Evolutionary conservation across 2,329 filamentous ascomycete species (phyloP), one percentile per base, ranked within the genome.

Genomic region (Colletotrichum sojae): DNA sequence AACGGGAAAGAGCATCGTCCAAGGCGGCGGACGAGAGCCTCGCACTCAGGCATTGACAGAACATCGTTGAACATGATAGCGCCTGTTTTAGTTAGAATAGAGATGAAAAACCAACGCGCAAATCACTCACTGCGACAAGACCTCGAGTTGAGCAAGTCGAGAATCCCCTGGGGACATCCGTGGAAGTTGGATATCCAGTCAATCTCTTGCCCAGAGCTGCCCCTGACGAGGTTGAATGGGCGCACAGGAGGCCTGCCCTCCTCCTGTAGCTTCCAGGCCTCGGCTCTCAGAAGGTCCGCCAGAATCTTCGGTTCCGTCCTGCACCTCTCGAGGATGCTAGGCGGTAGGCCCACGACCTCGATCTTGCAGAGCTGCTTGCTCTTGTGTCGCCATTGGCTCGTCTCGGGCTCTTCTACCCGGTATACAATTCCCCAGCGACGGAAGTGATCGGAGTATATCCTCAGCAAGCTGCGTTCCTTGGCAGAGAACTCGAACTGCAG

Each of bases 1-100:
- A 96, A 96, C 0, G 94, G 93, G 71, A 95, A 93, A 0, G 83
- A 84, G 72, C 92, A 94, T 0, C 74, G 76, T 0, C 86, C 85
- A n/a, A 96, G 80, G 3, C 83, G 83, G 2, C 63, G 69, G 0
- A 95, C 77, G 40, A 96, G 78, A 0, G 78, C 76, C 10, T 80
- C 73, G 73, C 93, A 95, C 71, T 94, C 85, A 0, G 83, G 78
- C 0, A 76, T 71, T 0, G 83, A 84, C 8, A 96, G 80, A 6
- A 81, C 76, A 74, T 97, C 94, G 73, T 95, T 95, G 80, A 97
- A 97, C 92, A 95, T 95, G 76, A 96, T 90, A 2, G 94, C 92
- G 43, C 83, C 84, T 86, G 16, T 0, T 1, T 1, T 13, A 27
- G 15, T 52, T 10, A 63, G 64, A 76, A 51, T 74, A 71, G 5